A percentile compares a stretch with the other conserved stretches of the same genome.
Conservation (phyloP, 441 rosid genomes). For the Omphalea diandra region DNA sequence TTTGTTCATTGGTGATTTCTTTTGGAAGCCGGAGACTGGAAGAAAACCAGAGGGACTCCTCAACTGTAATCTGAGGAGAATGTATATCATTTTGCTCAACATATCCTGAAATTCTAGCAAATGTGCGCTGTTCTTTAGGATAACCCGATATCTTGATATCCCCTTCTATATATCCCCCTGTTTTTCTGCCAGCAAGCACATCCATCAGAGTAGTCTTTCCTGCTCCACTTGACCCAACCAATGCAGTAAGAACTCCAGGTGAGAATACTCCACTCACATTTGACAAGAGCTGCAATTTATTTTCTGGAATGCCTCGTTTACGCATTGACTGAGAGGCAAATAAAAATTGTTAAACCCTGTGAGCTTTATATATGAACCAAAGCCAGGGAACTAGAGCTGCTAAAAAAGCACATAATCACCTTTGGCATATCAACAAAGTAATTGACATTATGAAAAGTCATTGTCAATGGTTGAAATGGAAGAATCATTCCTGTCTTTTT, state of each 20-base stretch:
- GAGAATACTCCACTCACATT: slow-evolving; percentile 88
- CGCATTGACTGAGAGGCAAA: slow-evolving; percentile 66
- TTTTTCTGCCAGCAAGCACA: slow-evolving; percentile 96
- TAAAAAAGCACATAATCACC: slow-evolving; percentile 51
- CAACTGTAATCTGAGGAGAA: slow-evolving; percentile 95
- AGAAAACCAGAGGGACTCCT: slow-evolving; percentile 92
- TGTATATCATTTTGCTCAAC: slow-evolving; percentile 97
- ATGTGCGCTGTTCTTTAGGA: slow-evolving; percentile 72
- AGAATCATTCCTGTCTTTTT: slow-evolving; percentile 85
- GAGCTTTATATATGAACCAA: not conserved
- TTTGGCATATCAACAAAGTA: slow-evolving; percentile 93
- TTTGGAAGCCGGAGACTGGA: slow-evolving; percentile 84
- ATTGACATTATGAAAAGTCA: slow-evolving; percentile 89
- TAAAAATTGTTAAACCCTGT: not conserved
- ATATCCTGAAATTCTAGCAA: slow-evolving; percentile 91
- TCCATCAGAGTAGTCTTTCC: slow-evolving; percentile 98
- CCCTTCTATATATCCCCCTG: slow-evolving; percentile 91
- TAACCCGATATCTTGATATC: slow-evolving; percentile 81
- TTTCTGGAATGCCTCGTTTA: slow-evolving; percentile 66
- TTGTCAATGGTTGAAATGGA: slow-evolving; percentile 85
- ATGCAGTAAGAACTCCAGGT: slow-evolving; percentile 90
- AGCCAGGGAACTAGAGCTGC: slow-evolving; percentile 1
- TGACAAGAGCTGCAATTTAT: slow-evolving; percentile 67
- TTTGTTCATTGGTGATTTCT: slow-evolving; percentile 64
- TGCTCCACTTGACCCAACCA: slow-evolving; percentile 97